Percentiles rank a stretch among this genome's conserved stretches.
Conservation (phyloP, 2,329 filamentous ascomycete genomes). For the Fusarium tjaetaba region DNA sequence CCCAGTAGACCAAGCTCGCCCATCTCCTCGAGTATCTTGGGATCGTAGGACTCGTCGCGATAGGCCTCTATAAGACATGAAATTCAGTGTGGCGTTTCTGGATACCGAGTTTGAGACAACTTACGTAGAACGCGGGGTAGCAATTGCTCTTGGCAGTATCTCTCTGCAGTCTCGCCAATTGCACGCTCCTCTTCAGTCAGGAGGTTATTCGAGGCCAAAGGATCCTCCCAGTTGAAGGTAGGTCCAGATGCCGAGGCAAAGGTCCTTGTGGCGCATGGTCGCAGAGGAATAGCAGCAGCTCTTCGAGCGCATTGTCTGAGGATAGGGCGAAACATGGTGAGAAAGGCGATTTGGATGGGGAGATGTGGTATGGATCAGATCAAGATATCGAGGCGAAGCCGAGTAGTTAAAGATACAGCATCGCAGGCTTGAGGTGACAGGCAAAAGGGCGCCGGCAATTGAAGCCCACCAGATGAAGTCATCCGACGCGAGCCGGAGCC, state of each 20-base stretch:
- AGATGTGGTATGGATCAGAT: neutral
- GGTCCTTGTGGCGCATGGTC: constrained; percentile 44
- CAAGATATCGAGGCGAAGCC: neutral
- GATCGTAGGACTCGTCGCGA: constrained; percentile 85
- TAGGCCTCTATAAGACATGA: constrained; percentile 72
- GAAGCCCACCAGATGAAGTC: constrained; percentile 42
- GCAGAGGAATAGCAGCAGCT: constrained; percentile 32
- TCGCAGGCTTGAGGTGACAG: constrained; percentile 15
- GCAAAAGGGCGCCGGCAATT: constrained; percentile 35
- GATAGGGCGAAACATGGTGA: constrained; percentile 47
- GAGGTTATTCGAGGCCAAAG: constrained; percentile 77
- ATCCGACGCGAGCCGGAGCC: constrained; percentile 47
- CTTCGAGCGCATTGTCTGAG: constrained; percentile 44
- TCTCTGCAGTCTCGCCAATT: constrained; percentile 88
- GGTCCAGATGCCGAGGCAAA: constrained; percentile 51
- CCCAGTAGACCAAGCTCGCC: constrained; percentile 90
- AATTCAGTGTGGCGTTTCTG: constrained; percentile 12
- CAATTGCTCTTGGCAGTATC: constrained; percentile 92
- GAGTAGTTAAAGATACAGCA: constrained; percentile 33
- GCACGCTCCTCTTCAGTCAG: constrained; percentile 91
- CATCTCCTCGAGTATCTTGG: constrained; percentile 89
- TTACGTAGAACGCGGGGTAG: constrained; percentile 85
- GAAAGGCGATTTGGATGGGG: neutral
- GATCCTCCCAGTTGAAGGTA: constrained; percentile 91
- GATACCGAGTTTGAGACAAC: constrained; percentile 1